Conservation (phyloP, 768 basidiomycete genomes). For the Baorangia bicolor region DNA sequence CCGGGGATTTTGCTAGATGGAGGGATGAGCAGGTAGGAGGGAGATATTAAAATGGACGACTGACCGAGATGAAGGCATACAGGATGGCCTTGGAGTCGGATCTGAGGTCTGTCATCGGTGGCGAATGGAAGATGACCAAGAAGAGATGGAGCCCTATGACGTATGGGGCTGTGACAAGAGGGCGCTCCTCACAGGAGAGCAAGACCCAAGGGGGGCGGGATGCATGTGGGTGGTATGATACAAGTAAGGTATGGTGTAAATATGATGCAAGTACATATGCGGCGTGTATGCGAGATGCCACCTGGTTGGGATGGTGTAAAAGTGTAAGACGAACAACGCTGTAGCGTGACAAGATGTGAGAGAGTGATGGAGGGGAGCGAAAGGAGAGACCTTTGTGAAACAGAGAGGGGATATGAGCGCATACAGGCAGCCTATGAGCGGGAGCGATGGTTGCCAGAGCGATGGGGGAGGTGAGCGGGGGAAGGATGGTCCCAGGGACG, state of each 20-base stretch:
- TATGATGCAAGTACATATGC: constrained; percentile 29
- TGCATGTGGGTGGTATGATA: constrained; percentile 25
- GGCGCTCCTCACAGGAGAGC: constrained; percentile 1
- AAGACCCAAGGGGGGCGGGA: constrained; percentile 1
- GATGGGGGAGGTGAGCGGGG: constrained; percentile 2
- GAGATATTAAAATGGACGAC: constrained; percentile 9
- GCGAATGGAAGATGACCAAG: constrained; percentile 17
- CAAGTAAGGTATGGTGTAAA: constrained; percentile 23
- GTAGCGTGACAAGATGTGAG: constrained; percentile 18
- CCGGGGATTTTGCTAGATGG: constrained; percentile 32
- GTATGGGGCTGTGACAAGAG: constrained; percentile 20
- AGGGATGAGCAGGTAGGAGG: background rate
- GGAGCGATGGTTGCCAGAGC: constrained; percentile 20
- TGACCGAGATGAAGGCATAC: constrained; percentile 44
- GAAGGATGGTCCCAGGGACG: constrained; percentile 10
- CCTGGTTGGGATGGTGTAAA: constrained; percentile 1
- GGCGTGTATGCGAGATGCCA: constrained; percentile 16
- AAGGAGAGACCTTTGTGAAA: constrained; percentile 8
- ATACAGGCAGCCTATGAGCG: constrained; percentile 13
- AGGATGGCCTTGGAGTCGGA: constrained; percentile 33
- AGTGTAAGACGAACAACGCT: constrained; percentile 8
- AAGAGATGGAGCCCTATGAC: constrained; percentile 16
- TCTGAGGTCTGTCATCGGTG: constrained; percentile 15
- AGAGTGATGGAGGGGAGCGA: background rate
- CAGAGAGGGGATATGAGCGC: background rate